Evolutionary conservation across 352 stramenopile genomes (phyloP).

Genomic region (Pythium oligandrum): DNA sequence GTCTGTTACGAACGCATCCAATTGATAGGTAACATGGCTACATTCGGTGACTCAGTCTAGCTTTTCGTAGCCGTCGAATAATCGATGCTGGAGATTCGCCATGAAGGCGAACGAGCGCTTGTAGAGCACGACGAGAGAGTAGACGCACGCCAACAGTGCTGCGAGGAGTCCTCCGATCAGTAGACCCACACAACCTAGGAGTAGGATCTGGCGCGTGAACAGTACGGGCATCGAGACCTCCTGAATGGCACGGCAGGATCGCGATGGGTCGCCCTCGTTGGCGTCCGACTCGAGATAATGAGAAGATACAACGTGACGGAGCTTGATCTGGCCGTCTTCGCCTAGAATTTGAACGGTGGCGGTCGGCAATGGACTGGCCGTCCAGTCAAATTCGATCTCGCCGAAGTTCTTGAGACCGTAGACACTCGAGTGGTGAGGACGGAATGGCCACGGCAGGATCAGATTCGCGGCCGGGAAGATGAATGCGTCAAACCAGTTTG

Average conservation of each 20-base stretch:
- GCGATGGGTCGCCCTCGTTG: neutral
- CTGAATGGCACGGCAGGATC: slow-evolving; percentile 25
- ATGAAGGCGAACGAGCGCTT: slow-evolving; percentile 18
- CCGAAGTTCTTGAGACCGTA: slow-evolving; percentile 63
- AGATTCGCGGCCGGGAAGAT: slow-evolving; percentile 19
- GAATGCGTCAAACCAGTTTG: slow-evolving; percentile 5
- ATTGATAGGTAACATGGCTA: neutral
- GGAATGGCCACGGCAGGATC: slow-evolving; percentile 29
- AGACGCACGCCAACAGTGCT: neutral
- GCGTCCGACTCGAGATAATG: slow-evolving; percentile 20
- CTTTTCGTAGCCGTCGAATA: slow-evolving; percentile 23
- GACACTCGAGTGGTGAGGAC: slow-evolving; percentile 20
- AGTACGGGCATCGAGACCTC: slow-evolving; percentile 8
- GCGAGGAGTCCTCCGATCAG: slow-evolving; percentile 5
- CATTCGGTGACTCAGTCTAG: slow-evolving; percentile 8
- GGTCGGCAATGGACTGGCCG: slow-evolving; percentile 17
- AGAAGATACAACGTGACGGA: slow-evolving; percentile 21
- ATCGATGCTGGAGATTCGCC: slow-evolving; percentile 6
- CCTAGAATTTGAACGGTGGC: slow-evolving; percentile 20
- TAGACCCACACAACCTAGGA: slow-evolving; percentile 6
- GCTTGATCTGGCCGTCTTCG: slow-evolving; percentile 15
- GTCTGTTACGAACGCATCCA: no score
- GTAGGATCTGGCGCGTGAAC: slow-evolving; percentile 9
- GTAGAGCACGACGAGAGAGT: slow-evolving; percentile 15
- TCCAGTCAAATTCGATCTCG: slow-evolving; percentile 72